phyloP scores from a whole-genome alignment of 345 rosid species.

The Gossypium thurberi region DNA sequence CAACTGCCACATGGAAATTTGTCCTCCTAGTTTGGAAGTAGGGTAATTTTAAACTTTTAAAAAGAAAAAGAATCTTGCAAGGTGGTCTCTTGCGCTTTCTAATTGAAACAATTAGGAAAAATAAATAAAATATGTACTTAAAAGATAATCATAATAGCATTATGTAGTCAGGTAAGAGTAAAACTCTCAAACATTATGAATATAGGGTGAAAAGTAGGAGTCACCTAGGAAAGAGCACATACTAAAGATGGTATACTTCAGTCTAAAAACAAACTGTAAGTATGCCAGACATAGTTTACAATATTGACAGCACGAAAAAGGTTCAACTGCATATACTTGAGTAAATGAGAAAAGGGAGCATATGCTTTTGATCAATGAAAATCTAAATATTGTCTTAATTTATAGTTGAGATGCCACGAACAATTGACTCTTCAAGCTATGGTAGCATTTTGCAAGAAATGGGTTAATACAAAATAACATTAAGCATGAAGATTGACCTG shows the following conservation, averaged over 20 bases:
- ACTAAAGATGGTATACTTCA: neutral
- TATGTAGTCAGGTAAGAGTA: neutral
- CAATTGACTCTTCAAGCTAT: neutral
- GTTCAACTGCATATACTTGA: neutral
- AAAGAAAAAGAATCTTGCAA: neutral
- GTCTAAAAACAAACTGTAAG: neutral
- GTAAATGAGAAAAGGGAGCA: neutral
- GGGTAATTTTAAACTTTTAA: neutral
- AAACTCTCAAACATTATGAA: neutral
- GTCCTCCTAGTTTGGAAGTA: neutral
- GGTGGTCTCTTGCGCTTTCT: neutral
- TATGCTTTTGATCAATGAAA: neutral
- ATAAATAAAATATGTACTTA: neutral
- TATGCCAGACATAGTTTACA: neutral
- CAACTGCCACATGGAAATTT: neutral
- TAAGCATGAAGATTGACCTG: slow-evolving; percentile 44
- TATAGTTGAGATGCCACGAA: neutral
- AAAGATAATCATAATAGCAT: neutral
- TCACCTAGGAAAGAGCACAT: neutral
- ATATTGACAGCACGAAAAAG: neutral
- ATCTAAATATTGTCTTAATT: neutral
- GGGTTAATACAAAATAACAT: neutral
- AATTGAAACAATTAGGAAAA: neutral
- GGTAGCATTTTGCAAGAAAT: neutral
- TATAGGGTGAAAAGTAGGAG: neutral